Evolutionary conservation across 2,329 filamentous ascomycete species (phyloP).

Genomic region (Penicillium corylophilum): DNA sequence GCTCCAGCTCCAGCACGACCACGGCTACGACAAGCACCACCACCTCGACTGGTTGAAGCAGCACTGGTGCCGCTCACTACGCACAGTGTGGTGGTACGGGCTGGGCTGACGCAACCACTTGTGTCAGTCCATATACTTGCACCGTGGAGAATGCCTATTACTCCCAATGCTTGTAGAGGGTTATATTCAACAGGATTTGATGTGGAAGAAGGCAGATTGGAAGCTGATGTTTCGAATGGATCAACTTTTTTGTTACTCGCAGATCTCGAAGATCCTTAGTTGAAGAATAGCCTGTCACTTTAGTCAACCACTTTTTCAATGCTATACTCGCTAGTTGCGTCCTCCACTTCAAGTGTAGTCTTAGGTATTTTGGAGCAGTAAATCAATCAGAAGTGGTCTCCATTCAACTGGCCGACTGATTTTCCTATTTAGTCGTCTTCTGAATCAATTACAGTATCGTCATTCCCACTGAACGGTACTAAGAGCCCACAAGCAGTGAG

Average conservation of each 20-base stretch:
- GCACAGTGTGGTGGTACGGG: slow-evolving; percentile 37
- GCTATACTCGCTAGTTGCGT: not conserved
- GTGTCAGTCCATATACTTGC: slow-evolving; percentile 36
- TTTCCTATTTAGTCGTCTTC: too few species aligned
- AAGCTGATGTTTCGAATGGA: not conserved
- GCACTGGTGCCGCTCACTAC: slow-evolving; percentile 22
- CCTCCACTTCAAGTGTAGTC: too few species aligned
- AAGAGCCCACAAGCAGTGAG: too few species aligned
- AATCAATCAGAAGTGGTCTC: too few species aligned
- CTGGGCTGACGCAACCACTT: slow-evolving; percentile 36
- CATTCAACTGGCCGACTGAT: too few species aligned
- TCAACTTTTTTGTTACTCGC: not conserved
- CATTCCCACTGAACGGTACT: too few species aligned
- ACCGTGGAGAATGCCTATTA: slow-evolving; percentile 35
- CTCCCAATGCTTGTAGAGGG: slow-evolving; percentile 37
- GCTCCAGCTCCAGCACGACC: slow-evolving; percentile 5
- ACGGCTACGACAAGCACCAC: slow-evolving; percentile 10
- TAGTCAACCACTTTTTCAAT: not conserved
- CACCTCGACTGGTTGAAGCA: slow-evolving; percentile 5
- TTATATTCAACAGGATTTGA: not conserved
- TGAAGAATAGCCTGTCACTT: not conserved
- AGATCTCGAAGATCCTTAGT: not conserved
- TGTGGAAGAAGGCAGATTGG: not conserved
- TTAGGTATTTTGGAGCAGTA: too few species aligned
- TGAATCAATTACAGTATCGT: too few species aligned